phyloP scores from a whole-genome alignment of 176 grass and related monocot genomes.

The Oryza brachyantha region DNA sequence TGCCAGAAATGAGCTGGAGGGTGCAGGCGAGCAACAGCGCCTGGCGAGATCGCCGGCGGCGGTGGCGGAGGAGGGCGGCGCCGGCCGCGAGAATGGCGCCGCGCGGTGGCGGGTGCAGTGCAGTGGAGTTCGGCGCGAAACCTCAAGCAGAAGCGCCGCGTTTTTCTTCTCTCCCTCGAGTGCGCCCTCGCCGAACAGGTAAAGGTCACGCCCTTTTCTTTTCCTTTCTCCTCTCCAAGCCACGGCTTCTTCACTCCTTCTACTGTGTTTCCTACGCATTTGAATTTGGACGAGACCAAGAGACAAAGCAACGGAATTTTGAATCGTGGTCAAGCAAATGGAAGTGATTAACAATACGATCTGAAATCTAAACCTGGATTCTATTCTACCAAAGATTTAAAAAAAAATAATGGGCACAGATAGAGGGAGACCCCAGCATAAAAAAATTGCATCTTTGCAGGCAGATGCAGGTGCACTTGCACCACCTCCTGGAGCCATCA shows the following conservation, averaged over 20 bases:
- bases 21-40: no score
- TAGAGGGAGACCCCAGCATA: background rate
- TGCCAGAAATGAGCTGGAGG: no score
- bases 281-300: background rate
- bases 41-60: background rate
- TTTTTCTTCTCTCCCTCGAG: background rate
- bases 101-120: no score
- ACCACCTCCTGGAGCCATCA: background rate
- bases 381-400: background rate
- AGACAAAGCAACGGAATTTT: background rate
- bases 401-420: background rate
- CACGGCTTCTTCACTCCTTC: background rate
- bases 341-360: background rate
- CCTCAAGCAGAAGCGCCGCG: background rate
- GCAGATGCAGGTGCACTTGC: conserved; percentile 18
- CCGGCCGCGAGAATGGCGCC: background rate
- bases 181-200: conserved; percentile 15
- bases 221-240: conserved; percentile 10
- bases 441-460: conserved; percentile 21
- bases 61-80: background rate
- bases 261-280: background rate
- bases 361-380: conserved; percentile 4
- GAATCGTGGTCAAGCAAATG: background rate
- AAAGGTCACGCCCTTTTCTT: conserved; percentile 3
- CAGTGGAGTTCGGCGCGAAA: background rate